These are phyloP conservation scores for Talaromyces sp. DNA, from an alignment of 2,329 filamentous ascomycete species.

Conservation along the genomic window DNA sequence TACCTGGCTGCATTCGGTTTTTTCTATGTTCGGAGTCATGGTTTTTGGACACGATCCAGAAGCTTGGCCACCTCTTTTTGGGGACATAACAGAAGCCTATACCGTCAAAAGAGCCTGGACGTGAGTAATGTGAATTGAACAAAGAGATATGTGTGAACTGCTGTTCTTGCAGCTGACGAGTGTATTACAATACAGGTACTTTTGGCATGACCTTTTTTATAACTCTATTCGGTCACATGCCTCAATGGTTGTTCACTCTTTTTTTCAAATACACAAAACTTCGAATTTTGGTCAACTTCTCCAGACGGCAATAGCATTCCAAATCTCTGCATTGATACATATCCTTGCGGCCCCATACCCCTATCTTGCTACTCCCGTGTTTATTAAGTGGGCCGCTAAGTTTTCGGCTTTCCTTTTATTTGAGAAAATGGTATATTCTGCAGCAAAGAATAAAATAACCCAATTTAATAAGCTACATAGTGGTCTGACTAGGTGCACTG, in stretches of 20 bases:
- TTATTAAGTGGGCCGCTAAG: not conserved
- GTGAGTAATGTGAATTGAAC: not conserved
- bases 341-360: not conserved
- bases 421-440: not conserved
- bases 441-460: not conserved
- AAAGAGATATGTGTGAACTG: not conserved
- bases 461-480: not conserved
- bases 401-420: not conserved
- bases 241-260: not conserved
- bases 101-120: not conserved
- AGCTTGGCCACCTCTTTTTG: not conserved
- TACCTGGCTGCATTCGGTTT: not conserved
- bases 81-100: not conserved
- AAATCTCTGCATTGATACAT: not conserved
- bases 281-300: not conserved
- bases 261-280: not conserved
- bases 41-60: not conserved
- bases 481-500: not conserved
- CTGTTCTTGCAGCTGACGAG: not conserved
- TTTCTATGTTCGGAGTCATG: not conserved
- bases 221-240: not conserved
- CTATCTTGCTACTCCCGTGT: not conserved
- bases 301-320: not conserved
- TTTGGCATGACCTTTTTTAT: not conserved
- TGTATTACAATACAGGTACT: not conserved